phyloP scores from a whole-genome alignment of 768 basidiomycete genomes.

The Podaxis sp. region DNA sequence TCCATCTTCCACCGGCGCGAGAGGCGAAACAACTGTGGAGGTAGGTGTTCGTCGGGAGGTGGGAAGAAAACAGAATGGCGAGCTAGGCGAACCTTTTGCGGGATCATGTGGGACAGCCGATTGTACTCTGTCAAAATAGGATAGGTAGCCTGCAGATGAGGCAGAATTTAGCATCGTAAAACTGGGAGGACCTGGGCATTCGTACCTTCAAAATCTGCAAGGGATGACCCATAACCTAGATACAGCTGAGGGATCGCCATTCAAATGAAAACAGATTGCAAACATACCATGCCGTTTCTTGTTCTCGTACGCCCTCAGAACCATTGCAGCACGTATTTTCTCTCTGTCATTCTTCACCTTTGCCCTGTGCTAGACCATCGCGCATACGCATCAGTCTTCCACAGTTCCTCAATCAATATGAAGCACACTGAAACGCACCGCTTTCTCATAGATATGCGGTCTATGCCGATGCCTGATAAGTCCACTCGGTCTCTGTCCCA shows the following conservation, averaged over 20 bases:
- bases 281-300: constrained; percentile 6
- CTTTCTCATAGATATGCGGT: constrained; percentile 6
- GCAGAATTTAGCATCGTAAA: too few species aligned
- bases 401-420: background rate
- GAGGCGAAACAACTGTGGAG: background rate
- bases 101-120: constrained; percentile 9
- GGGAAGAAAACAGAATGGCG: background rate
- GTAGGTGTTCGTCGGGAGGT: background rate
- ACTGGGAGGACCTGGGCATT: too few species aligned
- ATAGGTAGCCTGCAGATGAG: background rate
- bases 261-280: background rate
- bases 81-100: background rate
- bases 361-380: background rate
- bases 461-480: constrained; percentile 12
- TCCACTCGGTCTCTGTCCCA: background rate
- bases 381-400: background rate
- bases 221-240: constrained; percentile 12
- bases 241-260: background rate
- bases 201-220: constrained; percentile 12
- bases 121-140: constrained; percentile 11
- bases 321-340: background rate
- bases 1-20: background rate
- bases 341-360: constrained; percentile 9
- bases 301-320: constrained; percentile 6
- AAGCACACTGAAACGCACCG: background rate